Evolutionary conservation across 2,329 filamentous ascomycete species (phyloP).

Genomic region (Plectosphaerella plurivora): DNA sequence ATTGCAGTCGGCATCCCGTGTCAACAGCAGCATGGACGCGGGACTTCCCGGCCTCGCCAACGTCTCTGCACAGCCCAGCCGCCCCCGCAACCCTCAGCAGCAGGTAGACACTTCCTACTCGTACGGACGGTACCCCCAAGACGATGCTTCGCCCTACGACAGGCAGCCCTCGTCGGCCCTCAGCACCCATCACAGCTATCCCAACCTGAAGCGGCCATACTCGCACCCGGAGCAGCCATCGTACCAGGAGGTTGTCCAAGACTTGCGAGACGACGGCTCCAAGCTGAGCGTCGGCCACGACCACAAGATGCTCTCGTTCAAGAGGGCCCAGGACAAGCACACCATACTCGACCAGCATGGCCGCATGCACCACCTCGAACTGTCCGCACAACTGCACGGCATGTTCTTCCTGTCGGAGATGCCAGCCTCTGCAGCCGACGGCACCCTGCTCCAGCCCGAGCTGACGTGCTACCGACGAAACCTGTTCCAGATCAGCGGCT

Average conservation of each 20-base stretch:
- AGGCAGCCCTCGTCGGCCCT: slow-evolving; percentile 40
- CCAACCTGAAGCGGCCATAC: slow-evolving; percentile 53
- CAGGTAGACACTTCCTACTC: slow-evolving; percentile 47
- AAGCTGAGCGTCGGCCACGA: slow-evolving; percentile 56
- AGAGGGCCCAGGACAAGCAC: slow-evolving; percentile 53
- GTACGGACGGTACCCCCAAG: slow-evolving; percentile 50
- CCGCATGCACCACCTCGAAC: slow-evolving; percentile 55
- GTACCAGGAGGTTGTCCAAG: slow-evolving; percentile 58
- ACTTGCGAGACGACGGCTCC: slow-evolving; percentile 53
- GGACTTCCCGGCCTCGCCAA: slow-evolving; percentile 40
- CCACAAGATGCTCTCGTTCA: slow-evolving; percentile 57
- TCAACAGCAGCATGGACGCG: slow-evolving; percentile 46
- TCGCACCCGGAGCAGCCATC: slow-evolving; percentile 50
- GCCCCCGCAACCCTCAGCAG: slow-evolving; percentile 45
- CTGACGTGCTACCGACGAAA: slow-evolving; percentile 95
- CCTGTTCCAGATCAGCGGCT: slow-evolving; percentile 92
- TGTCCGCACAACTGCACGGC: slow-evolving; percentile 73
- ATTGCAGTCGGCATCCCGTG: slow-evolving; percentile 46
- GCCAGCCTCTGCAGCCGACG: slow-evolving; percentile 58
- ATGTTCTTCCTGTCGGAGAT: slow-evolving; percentile 88
- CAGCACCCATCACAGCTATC: slow-evolving; percentile 46
- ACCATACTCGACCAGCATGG: slow-evolving; percentile 57
- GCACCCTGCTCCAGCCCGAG: slow-evolving; percentile 64
- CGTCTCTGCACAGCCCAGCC: slow-evolving; percentile 41
- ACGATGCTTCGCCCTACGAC: slow-evolving; percentile 50